Evolutionary conservation across 495 filamentous ascomycete genomes (phyloP), one percentile per base, ranked within the genome.

Genomic region (Daldinia caldariorum): DNA sequence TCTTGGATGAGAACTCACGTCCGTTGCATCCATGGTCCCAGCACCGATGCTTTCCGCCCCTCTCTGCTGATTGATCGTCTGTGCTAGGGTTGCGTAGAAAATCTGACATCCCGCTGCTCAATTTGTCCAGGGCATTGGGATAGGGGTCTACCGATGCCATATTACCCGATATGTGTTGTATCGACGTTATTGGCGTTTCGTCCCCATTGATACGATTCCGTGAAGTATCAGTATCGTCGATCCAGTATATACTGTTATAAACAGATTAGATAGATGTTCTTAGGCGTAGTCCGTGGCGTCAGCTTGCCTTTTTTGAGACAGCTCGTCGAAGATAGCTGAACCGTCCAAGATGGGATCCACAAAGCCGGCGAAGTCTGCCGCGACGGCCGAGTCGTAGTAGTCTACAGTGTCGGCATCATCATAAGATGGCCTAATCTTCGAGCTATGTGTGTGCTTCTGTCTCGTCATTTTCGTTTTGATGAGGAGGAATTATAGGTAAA

Each of bases 1-100:
- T 96, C 73, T 96, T 96, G 18, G 93, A 97, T 8, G 92, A 96
- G 76, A 97, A 97, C 69, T 94, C 90, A n/a, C 93, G 90, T 22
- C 93, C 93, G 75, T 97, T 95, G 85, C 93, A 97, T 16, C 93
- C 93, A 72, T 97, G 93, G 49, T 97, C 93, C 91, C 92, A 97
- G 79, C 93, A 97, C 74, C 94, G 92, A n/a, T 94, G 92, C 78
- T 94, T 94, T 13, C 67, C 70, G 26, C 58, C 54, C 49, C 50
- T 53, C 9, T 66, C 57, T 53, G 58, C 68, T 38, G 69, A 35
- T n/a, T 16, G 61, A 29, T 68, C 70, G 5, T 68, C 61, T n/a
- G 49, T 47, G 16, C 61, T 61, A 34, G 65, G 61, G n/a, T 61
- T 72, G 6, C 57, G 56, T 56, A 72, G 55, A 41, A 72, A 72